These are phyloP conservation scores for Camillea tinctor DNA, from an alignment of 2,329 filamentous ascomycete species.

Conservation along the genomic window DNA sequence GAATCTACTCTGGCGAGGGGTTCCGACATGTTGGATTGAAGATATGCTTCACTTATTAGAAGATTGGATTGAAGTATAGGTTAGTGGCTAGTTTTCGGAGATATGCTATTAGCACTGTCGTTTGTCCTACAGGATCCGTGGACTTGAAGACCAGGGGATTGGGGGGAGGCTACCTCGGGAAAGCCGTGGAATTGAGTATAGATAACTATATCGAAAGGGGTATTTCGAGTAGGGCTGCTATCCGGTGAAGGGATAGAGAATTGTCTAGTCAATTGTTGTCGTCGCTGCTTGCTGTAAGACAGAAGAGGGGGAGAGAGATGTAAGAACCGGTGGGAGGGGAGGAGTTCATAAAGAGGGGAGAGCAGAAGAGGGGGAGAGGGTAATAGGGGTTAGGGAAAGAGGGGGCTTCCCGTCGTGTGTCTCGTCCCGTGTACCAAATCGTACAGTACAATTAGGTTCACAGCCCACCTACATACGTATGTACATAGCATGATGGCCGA, in stretches of 20 bases:
- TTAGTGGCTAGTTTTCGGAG: neutral
- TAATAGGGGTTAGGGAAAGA: slow-evolving; percentile 17
- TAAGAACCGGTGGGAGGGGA: slow-evolving; percentile 4
- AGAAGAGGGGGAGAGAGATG: slow-evolving; percentile 17
- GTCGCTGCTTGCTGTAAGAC: slow-evolving; percentile 17
- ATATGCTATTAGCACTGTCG: neutral
- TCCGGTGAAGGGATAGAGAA: slow-evolving; percentile 26
- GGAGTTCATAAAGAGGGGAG: slow-evolving; percentile 19
- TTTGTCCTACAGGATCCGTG: too few species aligned
- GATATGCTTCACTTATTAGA: slow-evolving; percentile 1
- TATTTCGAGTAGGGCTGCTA: slow-evolving; percentile 11
- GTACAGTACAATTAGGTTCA: neutral
- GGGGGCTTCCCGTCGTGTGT: slow-evolving; percentile 11
- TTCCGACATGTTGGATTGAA: slow-evolving; percentile 37
- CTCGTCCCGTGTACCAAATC: slow-evolving; percentile 4
- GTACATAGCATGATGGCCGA: neutral
- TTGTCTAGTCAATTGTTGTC: slow-evolving; percentile 7
- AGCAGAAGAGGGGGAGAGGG: slow-evolving; percentile 17
- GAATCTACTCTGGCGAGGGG: slow-evolving; percentile 88
- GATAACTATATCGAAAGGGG: neutral
- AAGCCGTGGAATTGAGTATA: neutral
- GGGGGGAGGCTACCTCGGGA: slow-evolving; percentile 9
- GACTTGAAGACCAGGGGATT: slow-evolving; percentile 4
- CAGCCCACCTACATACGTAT: slow-evolving; percentile 5
- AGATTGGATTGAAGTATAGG: slow-evolving; percentile 1